A percentile compares a stretch with the other conserved stretches of the same genome.
phyloP scores from a whole-genome alignment of 306 rosid species.

The Cicer arietinum region DNA sequence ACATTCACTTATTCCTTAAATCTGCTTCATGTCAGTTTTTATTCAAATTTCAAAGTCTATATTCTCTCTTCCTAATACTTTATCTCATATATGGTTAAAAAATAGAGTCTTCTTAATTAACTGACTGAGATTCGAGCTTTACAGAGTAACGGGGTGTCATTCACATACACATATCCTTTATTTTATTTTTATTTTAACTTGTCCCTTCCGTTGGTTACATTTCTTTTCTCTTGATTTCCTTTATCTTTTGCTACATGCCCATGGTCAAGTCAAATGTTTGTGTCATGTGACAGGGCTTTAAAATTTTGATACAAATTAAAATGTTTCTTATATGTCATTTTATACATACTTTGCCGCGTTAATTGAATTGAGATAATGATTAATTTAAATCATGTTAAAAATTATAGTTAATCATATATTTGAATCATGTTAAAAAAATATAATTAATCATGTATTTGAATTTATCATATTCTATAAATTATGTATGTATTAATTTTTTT shows the following conservation, averaged over 20 bases:
- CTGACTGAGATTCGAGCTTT: constrained; percentile 85
- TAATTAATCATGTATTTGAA: no score
- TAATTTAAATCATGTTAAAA: no score
- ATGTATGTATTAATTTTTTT: no score
- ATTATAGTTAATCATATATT: no score
- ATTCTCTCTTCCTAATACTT: constrained; percentile 50
- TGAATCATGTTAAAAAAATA: no score
- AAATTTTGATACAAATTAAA: neutral
- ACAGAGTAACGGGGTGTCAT: constrained; percentile 62
- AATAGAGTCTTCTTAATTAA: constrained; percentile 54
- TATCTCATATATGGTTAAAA: constrained; percentile 54
- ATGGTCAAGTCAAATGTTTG: constrained; percentile 40
- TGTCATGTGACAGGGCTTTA: constrained; percentile 25
- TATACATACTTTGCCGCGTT: no score
- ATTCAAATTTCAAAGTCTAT: constrained; percentile 61
- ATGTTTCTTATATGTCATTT: no score
- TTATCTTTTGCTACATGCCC: constrained; percentile 42
- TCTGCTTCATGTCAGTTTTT: constrained; percentile 65
- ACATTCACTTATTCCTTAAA: constrained; percentile 44
- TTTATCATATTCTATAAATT: no score
- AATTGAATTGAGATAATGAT: no score
- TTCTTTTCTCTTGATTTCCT: constrained; percentile 45
- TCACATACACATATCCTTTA: constrained; percentile 22
- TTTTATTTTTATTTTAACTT: constrained; percentile 44
- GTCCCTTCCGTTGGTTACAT: constrained; percentile 36